phyloP scores from a whole-genome alignment of 495 filamentous ascomycete genomes.

The Neurospora tetrasperma region DNA sequence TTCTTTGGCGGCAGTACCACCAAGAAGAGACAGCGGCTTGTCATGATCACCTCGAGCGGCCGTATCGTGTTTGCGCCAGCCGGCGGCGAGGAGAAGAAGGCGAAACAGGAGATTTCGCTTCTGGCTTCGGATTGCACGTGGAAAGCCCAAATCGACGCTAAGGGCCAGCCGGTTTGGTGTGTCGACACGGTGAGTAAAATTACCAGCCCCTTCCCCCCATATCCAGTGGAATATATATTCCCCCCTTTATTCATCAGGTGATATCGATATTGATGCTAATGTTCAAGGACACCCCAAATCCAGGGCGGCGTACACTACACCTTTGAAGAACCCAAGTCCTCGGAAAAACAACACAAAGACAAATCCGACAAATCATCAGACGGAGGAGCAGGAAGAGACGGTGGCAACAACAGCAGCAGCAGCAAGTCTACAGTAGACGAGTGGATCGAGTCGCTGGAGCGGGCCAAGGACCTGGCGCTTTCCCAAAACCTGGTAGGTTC shows the following conservation, averaged over 20 bases:
- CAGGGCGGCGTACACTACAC: constrained; percentile 84
- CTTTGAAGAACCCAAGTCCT: constrained; percentile 57
- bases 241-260: neutral
- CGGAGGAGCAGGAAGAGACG: neutral
- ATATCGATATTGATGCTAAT: constrained; percentile 7
- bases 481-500: constrained; percentile 56
- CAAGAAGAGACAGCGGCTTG: constrained; percentile 88
- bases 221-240: neutral
- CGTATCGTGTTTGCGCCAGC: constrained; percentile 85
- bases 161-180: constrained; percentile 78
- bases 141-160: constrained; percentile 69
- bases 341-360: neutral
- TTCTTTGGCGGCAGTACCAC: constrained; percentile 83
- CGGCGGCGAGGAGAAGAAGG: constrained; percentile 90
- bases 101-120: constrained; percentile 81
- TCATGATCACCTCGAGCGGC: constrained; percentile 89
- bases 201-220: neutral
- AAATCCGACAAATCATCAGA: neutral
- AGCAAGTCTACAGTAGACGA: constrained; percentile 56
- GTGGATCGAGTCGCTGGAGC: constrained; percentile 78
- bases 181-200: constrained; percentile 74
- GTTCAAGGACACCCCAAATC: neutral
- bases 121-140: constrained; percentile 61
- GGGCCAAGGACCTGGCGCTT: constrained; percentile 68
- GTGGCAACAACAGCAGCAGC: constrained; percentile 17